Conservation (phyloP, 305 asterid species). For the Fraxinus sp. region DNA sequence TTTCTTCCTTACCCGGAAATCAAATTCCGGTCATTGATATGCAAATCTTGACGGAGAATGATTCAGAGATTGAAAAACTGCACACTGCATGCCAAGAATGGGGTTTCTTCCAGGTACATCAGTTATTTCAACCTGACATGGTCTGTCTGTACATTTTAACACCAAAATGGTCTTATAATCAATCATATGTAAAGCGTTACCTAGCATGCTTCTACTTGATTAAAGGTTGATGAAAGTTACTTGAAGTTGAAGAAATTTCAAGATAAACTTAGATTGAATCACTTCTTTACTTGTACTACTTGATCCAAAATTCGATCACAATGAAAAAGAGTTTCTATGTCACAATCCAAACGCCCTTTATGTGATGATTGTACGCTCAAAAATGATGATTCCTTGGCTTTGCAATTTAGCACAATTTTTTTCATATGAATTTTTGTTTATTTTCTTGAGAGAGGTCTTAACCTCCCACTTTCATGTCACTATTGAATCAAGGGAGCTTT, state of each 20-base stretch:
- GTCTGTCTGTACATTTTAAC: neutral
- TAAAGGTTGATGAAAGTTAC: neutral
- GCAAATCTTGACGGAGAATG: constrained; percentile 16
- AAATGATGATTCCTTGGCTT: neutral
- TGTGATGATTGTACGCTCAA: neutral
- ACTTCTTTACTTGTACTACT: too few species aligned
- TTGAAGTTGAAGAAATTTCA: neutral
- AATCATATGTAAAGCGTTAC: too few species aligned
- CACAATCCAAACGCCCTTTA: neutral
- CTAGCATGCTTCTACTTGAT: neutral
- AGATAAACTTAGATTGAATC: neutral
- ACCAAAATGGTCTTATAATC: too few species aligned
- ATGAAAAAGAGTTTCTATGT: neutral
- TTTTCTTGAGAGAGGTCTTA: neutral
- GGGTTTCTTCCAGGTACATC: constrained; percentile 40
- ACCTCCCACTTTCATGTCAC: neutral
- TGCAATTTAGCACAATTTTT: neutral
- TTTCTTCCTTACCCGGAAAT: constrained; percentile 25
- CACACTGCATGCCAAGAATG: constrained; percentile 30
- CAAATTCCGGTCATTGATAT: constrained; percentile 34
- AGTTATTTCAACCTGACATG: neutral
- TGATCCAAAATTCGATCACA: too few species aligned
- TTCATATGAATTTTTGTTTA: neutral
- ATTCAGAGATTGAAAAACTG: neutral
- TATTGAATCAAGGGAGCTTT: neutral